Percentiles rank a stretch among this genome's conserved stretches.
These are phyloP conservation scores for Termitomyces sp. DNA, from an alignment of 768 basidiomycete species.

Conservation along the genomic window DNA sequence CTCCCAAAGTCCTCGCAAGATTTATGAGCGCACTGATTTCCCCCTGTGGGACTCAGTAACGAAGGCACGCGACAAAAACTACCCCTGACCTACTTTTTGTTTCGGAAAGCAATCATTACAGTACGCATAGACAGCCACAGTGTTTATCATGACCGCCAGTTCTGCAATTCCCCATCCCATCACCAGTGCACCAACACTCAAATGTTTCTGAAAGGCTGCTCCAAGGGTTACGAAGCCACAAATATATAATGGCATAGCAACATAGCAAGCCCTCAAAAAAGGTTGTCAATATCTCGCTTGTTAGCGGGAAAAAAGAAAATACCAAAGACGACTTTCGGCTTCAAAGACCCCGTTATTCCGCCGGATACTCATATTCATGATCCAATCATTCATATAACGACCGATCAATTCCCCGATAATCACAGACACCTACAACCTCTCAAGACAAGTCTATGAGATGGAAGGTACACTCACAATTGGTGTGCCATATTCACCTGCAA, in stretches of 20 bases:
- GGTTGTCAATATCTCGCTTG: neutral
- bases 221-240: conserved; percentile 50
- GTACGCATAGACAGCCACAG: conserved; percentile 50
- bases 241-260: conserved; percentile 47
- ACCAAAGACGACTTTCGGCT: conserved; percentile 47
- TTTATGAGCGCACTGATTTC: conserved; percentile 56
- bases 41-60: conserved; percentile 23
- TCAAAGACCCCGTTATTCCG: conserved; percentile 35
- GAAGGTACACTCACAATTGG: conserved; percentile 25
- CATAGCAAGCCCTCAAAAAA: conserved; percentile 41
- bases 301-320: neutral
- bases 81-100: conserved; percentile 24
- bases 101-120: conserved; percentile 45
- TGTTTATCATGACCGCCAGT: conserved; percentile 45
- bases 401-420: conserved; percentile 33
- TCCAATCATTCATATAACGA: conserved; percentile 32
- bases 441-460: neutral
- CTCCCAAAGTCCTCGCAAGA: conserved; percentile 44
- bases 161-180: conserved; percentile 59
- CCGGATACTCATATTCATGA: conserved; percentile 25
- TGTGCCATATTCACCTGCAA: conserved; percentile 34
- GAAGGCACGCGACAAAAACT: neutral
- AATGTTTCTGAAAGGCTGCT: conserved; percentile 40
- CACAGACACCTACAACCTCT: conserved; percentile 24
- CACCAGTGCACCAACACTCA: conserved; percentile 40